Conservation (phyloP, 2,329 filamentous ascomycete species). For the Colletotrichum cordylinicola region DNA sequence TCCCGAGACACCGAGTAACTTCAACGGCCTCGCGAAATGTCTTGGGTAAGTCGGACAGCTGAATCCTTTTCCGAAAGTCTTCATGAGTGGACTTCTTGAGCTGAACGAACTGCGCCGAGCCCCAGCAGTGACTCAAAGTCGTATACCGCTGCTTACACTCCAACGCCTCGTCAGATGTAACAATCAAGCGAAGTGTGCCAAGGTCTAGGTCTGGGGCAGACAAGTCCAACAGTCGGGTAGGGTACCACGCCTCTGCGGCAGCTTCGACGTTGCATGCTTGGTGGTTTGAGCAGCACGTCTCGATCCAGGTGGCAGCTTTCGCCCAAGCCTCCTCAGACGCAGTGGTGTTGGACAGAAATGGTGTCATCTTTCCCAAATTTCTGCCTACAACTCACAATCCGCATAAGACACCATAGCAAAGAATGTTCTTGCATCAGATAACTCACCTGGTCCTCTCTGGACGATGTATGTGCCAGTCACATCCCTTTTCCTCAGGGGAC, state of each 20-base stretch:
- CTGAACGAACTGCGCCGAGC: background rate
- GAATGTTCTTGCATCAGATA: background rate
- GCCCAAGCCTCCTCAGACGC: background rate
- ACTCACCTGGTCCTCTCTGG: background rate
- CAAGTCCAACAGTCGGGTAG: background rate
- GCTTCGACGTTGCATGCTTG: background rate
- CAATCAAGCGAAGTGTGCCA: background rate
- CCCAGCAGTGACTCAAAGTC: constrained; percentile 9
- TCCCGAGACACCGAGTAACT: background rate
- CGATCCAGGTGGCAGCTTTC: background rate
- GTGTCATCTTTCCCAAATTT: background rate
- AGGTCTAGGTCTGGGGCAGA: background rate
- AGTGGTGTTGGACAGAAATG: background rate
- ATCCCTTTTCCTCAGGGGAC: background rate
- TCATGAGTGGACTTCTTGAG: background rate
- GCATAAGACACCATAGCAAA: background rate
- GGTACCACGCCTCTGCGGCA: background rate
- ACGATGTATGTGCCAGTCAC: background rate
- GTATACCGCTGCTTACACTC: background rate
- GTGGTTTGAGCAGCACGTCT: background rate
- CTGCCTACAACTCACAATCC: background rate
- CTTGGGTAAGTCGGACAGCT: background rate
- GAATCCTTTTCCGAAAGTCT: background rate
- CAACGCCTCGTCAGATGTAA: background rate
- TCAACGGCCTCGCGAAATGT: constrained; percentile 10